phyloP scores from a whole-genome alignment of 768 basidiomycete species.

The Tephrocybe sp. region DNA sequence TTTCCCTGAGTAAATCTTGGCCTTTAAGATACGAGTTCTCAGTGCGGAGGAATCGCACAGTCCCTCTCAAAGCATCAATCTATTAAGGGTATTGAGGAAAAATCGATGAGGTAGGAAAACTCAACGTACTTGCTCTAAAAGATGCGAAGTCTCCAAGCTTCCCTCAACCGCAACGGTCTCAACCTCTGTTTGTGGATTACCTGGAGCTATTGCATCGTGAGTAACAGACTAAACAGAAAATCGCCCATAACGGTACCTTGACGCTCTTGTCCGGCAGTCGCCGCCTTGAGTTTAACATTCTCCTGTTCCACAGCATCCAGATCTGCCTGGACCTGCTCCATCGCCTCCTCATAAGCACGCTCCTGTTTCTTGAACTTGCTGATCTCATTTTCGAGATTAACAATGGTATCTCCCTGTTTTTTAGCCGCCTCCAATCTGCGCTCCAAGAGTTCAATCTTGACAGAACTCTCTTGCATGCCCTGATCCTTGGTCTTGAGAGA shows the following conservation, averaged over 20 bases:
- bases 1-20: slow-evolving; percentile 83
- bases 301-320: slow-evolving; percentile 87
- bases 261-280: slow-evolving; percentile 65
- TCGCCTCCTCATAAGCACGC: slow-evolving; percentile 86
- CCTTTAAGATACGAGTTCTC: slow-evolving; percentile 95
- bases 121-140: slow-evolving; percentile 75
- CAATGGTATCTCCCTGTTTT: slow-evolving; percentile 84
- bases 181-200: slow-evolving; percentile 50
- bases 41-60: slow-evolving; percentile 87
- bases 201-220: slow-evolving; percentile 32
- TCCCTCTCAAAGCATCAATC: slow-evolving; percentile 59
- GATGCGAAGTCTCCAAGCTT: slow-evolving; percentile 82
- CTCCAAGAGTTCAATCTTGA: slow-evolving; percentile 96
- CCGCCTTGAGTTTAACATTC: slow-evolving; percentile 75
- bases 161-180: slow-evolving; percentile 74
- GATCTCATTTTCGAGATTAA: slow-evolving; percentile 79
- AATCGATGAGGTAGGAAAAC: neutral
- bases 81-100: no score
- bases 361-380: slow-evolving; percentile 85
- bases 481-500: slow-evolving; percentile 89
- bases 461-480: slow-evolving; percentile 79
- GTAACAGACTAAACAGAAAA: neutral
- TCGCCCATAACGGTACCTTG: slow-evolving; percentile 64
- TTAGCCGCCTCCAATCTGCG: slow-evolving; percentile 88
- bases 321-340: slow-evolving; percentile 91